Percentiles rank a stretch among this genome's conserved stretches.
Evolutionary conservation across 2,329 filamentous ascomycete genomes (phyloP).

Genomic region (Diplodia scrobiculata): DNA sequence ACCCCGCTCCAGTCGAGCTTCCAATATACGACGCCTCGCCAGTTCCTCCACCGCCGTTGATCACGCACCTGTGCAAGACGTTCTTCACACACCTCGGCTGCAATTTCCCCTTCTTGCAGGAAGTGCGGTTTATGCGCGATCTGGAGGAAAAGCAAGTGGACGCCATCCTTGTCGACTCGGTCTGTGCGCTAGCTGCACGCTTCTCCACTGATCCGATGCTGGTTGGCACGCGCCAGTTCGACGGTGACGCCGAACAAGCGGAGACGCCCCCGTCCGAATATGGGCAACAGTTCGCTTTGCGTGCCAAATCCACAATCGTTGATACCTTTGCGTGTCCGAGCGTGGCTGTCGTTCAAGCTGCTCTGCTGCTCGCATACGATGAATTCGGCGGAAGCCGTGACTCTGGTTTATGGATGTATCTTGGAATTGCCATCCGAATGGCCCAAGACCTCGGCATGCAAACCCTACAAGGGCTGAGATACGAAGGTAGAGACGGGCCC

Average conservation of each 20-base stretch:
- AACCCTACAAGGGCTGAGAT: conserved; percentile 72
- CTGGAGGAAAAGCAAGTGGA: conserved; percentile 80
- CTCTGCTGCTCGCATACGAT: conserved; percentile 80
- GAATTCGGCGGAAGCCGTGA: conserved; percentile 87
- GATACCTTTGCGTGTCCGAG: conserved; percentile 82
- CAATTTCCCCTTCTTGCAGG: conserved; percentile 80
- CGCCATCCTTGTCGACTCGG: conserved; percentile 80
- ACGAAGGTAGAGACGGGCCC: conserved; percentile 58
- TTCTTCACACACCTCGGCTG: conserved; percentile 84
- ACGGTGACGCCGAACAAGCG: conserved; percentile 32
- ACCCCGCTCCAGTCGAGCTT: conserved; percentile 49
- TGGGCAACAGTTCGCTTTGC: conserved; percentile 75
- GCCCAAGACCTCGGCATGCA: conserved; percentile 78
- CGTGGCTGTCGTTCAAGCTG: conserved; percentile 81
- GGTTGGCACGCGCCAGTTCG: conserved; percentile 42
- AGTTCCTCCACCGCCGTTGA: conserved; percentile 71
- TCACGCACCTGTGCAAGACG: conserved; percentile 73
- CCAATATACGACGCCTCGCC: conserved; percentile 78
- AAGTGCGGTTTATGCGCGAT: conserved; percentile 71
- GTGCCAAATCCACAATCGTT: conserved; percentile 79
- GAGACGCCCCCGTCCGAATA: conserved; percentile 61
- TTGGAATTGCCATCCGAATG: conserved; percentile 83
- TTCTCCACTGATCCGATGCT: conserved; percentile 68
- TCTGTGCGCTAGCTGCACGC: conserved; percentile 78
- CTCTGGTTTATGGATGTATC: conserved; percentile 90